Evolutionary conservation across 2,329 filamentous ascomycete genomes (phyloP).

Genomic region (Aspergillus sp.): DNA sequence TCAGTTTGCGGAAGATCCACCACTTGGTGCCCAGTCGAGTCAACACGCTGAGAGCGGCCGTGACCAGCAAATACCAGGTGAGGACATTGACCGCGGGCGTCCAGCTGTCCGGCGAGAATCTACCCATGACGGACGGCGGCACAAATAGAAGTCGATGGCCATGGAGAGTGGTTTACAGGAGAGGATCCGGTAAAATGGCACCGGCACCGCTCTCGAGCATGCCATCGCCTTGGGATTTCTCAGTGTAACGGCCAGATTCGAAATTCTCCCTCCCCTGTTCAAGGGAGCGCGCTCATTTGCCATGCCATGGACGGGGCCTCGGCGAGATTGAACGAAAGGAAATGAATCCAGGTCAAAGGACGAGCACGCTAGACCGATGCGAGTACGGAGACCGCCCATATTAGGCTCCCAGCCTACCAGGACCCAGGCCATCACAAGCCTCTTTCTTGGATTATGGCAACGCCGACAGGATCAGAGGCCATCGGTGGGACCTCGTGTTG

Average conservation of each 20-base stretch:
- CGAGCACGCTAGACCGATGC: neutral
- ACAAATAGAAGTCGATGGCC: neutral
- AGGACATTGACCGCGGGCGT: conserved; percentile 24
- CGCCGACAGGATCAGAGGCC: neutral
- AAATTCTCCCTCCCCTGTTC: neutral
- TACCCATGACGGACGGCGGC: neutral
- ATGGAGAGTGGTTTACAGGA: neutral
- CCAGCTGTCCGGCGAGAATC: conserved; percentile 5
- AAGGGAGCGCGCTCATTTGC: neutral
- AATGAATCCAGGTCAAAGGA: neutral
- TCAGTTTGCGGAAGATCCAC: conserved; percentile 23
- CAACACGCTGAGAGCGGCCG: conserved; percentile 23
- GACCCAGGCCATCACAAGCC: neutral
- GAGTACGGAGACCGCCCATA: neutral
- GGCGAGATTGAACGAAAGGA: neutral
- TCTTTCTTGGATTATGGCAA: neutral
- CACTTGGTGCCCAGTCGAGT: conserved; percentile 26
- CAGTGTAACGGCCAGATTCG: neutral
- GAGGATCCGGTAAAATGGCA: neutral
- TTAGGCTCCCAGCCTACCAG: neutral
- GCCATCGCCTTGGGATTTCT: neutral
- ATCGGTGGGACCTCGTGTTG: neutral
- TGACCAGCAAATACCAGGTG: conserved; percentile 28
- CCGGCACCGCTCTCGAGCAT: neutral
- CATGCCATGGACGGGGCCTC: neutral